These are phyloP conservation scores for Leccinum fibrillosum DNA, from an alignment of 768 basidiomycete species.

Conservation along the genomic window DNA sequence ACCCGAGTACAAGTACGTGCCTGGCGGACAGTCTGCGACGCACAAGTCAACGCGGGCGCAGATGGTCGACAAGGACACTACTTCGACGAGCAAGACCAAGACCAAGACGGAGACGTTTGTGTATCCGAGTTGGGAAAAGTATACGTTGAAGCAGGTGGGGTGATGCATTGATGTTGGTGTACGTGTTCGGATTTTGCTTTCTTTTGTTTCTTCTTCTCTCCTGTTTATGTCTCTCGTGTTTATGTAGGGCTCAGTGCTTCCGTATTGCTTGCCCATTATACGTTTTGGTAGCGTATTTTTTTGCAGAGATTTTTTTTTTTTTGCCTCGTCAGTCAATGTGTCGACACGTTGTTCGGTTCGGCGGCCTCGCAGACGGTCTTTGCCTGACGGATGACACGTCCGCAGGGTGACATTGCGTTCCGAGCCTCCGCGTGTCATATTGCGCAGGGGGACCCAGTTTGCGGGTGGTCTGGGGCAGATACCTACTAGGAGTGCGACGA, in stretches of 20 bases:
- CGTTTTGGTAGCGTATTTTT: background rate
- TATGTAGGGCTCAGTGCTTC: background rate
- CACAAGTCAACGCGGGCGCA: constrained; percentile 29
- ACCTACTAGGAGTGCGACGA: no score
- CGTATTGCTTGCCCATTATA: background rate
- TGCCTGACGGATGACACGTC: no score
- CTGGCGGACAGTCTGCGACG: constrained; percentile 21
- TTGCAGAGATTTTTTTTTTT: background rate
- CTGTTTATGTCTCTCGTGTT: background rate
- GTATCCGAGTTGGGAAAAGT: constrained; percentile 67
- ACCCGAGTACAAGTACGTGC: constrained; percentile 18
- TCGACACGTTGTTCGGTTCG: background rate
- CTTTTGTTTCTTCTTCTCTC: no score
- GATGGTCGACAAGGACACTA: background rate
- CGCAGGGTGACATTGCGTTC: no score
- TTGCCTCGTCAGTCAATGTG: background rate
- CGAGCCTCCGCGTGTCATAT: no score
- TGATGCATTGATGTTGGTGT: constrained; percentile 1
- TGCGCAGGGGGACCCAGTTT: no score
- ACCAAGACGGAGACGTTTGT: constrained; percentile 43
- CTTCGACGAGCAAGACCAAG: constrained; percentile 26
- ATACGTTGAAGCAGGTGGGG: constrained; percentile 44
- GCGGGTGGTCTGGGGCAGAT: no score
- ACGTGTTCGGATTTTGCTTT: background rate
- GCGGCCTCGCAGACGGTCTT: background rate